These are phyloP conservation scores for Tetrapisispora iriomotensis DNA, from an alignment of 805 yeast species.

Conservation along the genomic window DNA sequence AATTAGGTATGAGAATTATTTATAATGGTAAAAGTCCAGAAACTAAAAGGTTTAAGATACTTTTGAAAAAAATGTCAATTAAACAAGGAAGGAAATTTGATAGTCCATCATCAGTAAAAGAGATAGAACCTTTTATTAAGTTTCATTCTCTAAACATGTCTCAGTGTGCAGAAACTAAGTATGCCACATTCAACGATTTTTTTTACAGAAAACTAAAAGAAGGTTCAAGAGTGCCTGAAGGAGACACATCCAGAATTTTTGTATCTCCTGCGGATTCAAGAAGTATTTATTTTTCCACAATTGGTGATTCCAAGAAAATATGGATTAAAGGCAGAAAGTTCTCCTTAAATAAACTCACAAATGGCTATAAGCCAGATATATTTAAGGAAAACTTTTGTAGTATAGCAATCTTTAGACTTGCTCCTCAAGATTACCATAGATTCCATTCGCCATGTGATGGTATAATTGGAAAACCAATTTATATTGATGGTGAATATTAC, in stretches of 20 bases:
- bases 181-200: slow-evolving; percentile 75
- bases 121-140: slow-evolving; percentile 66
- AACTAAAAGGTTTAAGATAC: slow-evolving; percentile 45
- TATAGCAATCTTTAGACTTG: slow-evolving; percentile 73
- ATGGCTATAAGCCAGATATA: slow-evolving; percentile 29
- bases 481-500: slow-evolving; percentile 82
- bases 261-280: slow-evolving; percentile 86
- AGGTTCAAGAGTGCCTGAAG: slow-evolving; percentile 63
- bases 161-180: slow-evolving; percentile 54
- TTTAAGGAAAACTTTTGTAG: slow-evolving; percentile 44
- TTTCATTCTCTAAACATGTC: slow-evolving; percentile 72
- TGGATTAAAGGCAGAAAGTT: slow-evolving; percentile 89
- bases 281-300: slow-evolving; percentile 54
- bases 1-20: slow-evolving; percentile 76
- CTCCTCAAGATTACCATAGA: slow-evolving; percentile 95
- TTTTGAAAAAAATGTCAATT: slow-evolving; percentile 55
- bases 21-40: slow-evolving; percentile 66
- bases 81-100: slow-evolving; percentile 86
- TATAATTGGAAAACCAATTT: slow-evolving; percentile 48
- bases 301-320: slow-evolving; percentile 52
- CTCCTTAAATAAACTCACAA: slow-evolving; percentile 46
- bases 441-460: slow-evolving; percentile 88
- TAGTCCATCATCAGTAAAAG: slow-evolving; percentile 49
- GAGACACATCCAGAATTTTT: slow-evolving; percentile 38
- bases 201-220: slow-evolving; percentile 72